Conservation (phyloP, 345 rosid species). For the Gossypium mustelinum region DNA sequence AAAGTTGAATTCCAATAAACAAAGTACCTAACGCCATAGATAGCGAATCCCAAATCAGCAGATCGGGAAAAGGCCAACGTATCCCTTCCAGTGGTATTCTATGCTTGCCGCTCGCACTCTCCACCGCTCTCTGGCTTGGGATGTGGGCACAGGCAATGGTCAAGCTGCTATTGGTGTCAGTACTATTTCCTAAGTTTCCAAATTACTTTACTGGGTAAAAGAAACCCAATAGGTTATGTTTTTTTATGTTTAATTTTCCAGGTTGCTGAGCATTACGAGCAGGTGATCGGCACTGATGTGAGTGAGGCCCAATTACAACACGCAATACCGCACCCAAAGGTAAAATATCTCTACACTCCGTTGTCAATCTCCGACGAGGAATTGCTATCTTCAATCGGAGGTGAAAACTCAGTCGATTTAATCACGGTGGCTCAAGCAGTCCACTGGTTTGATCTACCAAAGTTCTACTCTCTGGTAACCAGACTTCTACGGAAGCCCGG, state of each 20-base stretch:
- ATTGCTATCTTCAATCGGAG: conserved; percentile 37
- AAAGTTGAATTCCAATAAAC: no score
- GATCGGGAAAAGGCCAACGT: conserved; percentile 39
- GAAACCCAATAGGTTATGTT: no score
- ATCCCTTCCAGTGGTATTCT: conserved; percentile 53
- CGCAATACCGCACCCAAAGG: conserved; percentile 37
- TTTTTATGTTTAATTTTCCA: conserved; percentile 9
- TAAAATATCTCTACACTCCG: conserved; percentile 51
- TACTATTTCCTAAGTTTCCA: background rate
- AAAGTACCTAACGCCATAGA: background rate
- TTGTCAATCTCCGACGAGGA: conserved; percentile 47
- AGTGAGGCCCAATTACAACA: conserved; percentile 52
- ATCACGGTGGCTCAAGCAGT: conserved; percentile 53
- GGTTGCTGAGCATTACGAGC: conserved; percentile 58
- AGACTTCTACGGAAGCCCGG: conserved; percentile 56
- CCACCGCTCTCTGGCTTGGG: conserved; percentile 57
- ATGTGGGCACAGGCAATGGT: conserved; percentile 68
- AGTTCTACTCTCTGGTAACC: conserved; percentile 42
- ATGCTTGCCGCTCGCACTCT: conserved; percentile 47
- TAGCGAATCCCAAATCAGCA: background rate
- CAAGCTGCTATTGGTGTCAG: conserved; percentile 62
- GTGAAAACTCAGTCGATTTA: conserved; percentile 53
- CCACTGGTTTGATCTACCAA: conserved; percentile 66
- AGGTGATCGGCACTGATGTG: conserved; percentile 53
- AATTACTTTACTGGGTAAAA: no score